A percentile compares a stretch with the other conserved stretches of the same genome.
phyloP scores from a whole-genome alignment of 2,329 filamentous ascomycete species.

The Aureobasidium sp. region DNA sequence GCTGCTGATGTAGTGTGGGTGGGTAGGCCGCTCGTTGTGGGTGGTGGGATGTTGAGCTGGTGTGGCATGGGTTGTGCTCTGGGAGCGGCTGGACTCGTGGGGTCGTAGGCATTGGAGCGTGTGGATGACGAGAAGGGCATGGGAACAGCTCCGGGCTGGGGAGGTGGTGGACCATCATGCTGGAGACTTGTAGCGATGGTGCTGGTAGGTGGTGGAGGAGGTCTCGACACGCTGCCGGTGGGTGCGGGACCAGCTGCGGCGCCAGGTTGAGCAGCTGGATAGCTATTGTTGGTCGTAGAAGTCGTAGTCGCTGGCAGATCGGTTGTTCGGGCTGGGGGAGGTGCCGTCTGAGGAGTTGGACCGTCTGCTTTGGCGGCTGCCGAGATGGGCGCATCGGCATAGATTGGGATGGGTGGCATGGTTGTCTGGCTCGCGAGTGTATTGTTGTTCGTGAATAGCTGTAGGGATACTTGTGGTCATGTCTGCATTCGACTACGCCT shows the following conservation, averaged over 20 bases:
- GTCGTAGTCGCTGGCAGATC: constrained; percentile 1
- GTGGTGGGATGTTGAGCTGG: constrained; percentile 34
- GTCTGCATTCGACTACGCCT: background rate
- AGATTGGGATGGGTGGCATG: constrained; percentile 41
- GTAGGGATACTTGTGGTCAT: background rate
- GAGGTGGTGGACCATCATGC: constrained; percentile 30
- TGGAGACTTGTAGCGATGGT: constrained; percentile 19
- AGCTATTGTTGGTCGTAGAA: constrained; percentile 16
- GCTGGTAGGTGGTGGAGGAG: constrained; percentile 19
- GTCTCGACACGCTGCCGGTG: constrained; percentile 21
- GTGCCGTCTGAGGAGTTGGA: constrained; percentile 31
- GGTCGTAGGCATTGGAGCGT: constrained; percentile 21
- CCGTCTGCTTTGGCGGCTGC: constrained; percentile 28
- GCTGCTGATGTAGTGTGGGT: constrained; percentile 30
- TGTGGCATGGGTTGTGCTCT: constrained; percentile 30
- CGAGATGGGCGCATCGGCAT: constrained; percentile 38
- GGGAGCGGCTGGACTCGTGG: constrained; percentile 30
- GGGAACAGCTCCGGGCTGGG: constrained; percentile 37
- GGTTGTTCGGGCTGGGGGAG: constrained; percentile 2
- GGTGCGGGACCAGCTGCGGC: constrained; percentile 24
- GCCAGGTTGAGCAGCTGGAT: constrained; percentile 26
- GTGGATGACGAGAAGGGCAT: constrained; percentile 17
- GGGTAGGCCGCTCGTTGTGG: constrained; percentile 30
- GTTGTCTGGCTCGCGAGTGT: background rate
- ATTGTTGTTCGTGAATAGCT: background rate